phyloP scores from a whole-genome alignment of 805 yeast genomes.

The Isabelozyma pseudorhagii region DNA sequence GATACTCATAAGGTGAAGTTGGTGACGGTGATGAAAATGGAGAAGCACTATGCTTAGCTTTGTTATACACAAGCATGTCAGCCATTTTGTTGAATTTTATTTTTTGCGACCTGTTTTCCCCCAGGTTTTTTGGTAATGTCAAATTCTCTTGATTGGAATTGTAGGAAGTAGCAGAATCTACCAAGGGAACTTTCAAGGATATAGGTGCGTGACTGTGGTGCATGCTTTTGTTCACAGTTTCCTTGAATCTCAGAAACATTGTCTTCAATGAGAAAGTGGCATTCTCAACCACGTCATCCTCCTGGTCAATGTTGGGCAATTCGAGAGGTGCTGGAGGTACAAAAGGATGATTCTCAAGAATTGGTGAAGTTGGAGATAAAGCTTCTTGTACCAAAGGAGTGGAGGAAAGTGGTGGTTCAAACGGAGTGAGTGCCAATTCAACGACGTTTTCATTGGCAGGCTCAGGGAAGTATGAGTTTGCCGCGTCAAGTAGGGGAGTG shows the following conservation, averaged over 20 bases:
- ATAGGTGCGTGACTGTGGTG: background rate
- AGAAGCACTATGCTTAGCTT: background rate
- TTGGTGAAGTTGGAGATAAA: background rate
- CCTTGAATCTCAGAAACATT: background rate
- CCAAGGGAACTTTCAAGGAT: background rate
- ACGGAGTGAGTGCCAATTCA: background rate
- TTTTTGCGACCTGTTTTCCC: slow-evolving; percentile 11
- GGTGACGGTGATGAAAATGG: background rate
- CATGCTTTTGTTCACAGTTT: background rate
- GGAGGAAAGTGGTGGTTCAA: background rate
- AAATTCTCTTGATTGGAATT: background rate
- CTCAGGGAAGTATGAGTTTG: too few relatives aligned
- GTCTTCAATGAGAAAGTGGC: background rate
- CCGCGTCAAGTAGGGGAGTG: too few relatives aligned
- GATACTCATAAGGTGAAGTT: background rate
- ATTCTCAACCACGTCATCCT: background rate
- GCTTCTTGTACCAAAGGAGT: background rate
- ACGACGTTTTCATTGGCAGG: background rate
- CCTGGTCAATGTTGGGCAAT: background rate
- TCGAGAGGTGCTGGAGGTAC: background rate
- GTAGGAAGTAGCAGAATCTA: background rate
- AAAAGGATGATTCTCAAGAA: background rate
- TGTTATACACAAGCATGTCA: slow-evolving; percentile 11
- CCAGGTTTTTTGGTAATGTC: background rate
- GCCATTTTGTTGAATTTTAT: slow-evolving; percentile 13